A percentile compares a stretch with the other conserved stretches of the same genome.
phyloP scores from a whole-genome alignment of 306 rosid species.

The Sesbania bispinosa region DNA sequence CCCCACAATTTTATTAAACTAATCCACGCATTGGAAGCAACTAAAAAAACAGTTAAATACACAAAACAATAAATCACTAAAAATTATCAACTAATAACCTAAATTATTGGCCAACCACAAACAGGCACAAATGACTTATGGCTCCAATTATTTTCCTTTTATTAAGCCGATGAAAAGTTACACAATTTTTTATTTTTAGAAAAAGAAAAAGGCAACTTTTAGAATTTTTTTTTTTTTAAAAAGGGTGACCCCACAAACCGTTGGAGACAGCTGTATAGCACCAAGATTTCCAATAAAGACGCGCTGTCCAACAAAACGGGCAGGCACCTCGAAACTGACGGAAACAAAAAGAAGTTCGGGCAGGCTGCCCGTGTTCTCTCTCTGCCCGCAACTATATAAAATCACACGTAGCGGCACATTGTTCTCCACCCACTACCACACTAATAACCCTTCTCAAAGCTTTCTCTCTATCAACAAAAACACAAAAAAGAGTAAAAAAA shows the following conservation, averaged over 20 bases:
- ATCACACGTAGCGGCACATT: background rate
- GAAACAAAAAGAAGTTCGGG: background rate
- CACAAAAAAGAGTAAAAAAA: too few relatives aligned
- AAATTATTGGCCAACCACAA: slow-evolving; percentile 20
- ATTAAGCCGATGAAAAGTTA: background rate
- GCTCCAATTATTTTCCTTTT: background rate
- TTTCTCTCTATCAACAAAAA: background rate
- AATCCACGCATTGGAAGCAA: background rate
- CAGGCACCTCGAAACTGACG: background rate
- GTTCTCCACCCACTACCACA: slow-evolving; percentile 13
- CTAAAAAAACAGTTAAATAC: background rate
- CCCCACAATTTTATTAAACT: slow-evolving; percentile 2
- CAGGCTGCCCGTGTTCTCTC: slow-evolving; percentile 31
- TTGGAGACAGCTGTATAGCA: slow-evolving; percentile 51
- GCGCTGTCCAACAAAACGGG: slow-evolving; percentile 38
- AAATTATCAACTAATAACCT: background rate
- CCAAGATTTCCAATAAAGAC: slow-evolving; percentile 23
- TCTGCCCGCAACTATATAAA: slow-evolving; percentile 31
- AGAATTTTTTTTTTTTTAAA: too few relatives aligned
- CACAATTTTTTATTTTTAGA: background rate
- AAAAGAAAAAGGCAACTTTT: background rate
- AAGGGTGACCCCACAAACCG: slow-evolving; percentile 24
- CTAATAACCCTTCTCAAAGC: background rate
- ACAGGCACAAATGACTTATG: background rate
- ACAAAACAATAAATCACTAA: background rate